Conservation (phyloP, 2,329 filamentous ascomycete genomes). For the Ceratocystis diversiconidia region DNA sequence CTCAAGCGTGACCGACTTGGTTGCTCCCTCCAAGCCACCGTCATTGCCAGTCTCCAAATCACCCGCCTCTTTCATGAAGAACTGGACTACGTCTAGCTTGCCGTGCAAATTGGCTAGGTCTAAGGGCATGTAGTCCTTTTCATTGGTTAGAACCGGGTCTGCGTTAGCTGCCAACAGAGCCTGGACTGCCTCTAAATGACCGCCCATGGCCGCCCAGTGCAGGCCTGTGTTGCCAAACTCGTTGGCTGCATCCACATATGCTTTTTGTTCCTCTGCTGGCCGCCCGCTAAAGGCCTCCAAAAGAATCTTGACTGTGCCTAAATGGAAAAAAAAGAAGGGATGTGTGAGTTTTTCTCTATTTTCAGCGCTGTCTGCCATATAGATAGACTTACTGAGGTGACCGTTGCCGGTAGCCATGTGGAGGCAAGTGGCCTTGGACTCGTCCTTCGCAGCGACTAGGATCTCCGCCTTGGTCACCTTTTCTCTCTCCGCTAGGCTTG, state of each 20-base stretch:
- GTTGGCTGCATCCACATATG: slow-evolving; percentile 57
- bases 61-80: slow-evolving; percentile 38
- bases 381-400: slow-evolving; percentile 47
- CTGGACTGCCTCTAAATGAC: slow-evolving; percentile 69
- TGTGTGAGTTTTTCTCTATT: slow-evolving; percentile 1
- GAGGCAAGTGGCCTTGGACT: slow-evolving; percentile 63
- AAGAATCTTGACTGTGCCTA: slow-evolving; percentile 34
- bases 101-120: slow-evolving; percentile 60
- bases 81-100: slow-evolving; percentile 50
- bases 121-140: slow-evolving; percentile 66
- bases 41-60: slow-evolving; percentile 34
- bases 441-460: slow-evolving; percentile 55
- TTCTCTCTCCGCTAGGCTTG: slow-evolving; percentile 47
- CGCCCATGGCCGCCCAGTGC: slow-evolving; percentile 87
- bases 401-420: slow-evolving; percentile 94
- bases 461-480: slow-evolving; percentile 46
- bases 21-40: slow-evolving; percentile 21
- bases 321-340: neutral
- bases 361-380: neutral
- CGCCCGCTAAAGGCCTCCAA: slow-evolving; percentile 31
- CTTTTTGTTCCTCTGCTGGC: slow-evolving; percentile 28
- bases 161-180: slow-evolving; percentile 57
- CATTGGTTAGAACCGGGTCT: slow-evolving; percentile 63
- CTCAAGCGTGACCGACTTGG: slow-evolving; percentile 20
- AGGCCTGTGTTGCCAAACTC: slow-evolving; percentile 76